Evolutionary conservation across 73 alveolate genomes (phyloP), one percentile per base, ranked within the genome.

Genomic region (Blepharisma japonicum): DNA sequence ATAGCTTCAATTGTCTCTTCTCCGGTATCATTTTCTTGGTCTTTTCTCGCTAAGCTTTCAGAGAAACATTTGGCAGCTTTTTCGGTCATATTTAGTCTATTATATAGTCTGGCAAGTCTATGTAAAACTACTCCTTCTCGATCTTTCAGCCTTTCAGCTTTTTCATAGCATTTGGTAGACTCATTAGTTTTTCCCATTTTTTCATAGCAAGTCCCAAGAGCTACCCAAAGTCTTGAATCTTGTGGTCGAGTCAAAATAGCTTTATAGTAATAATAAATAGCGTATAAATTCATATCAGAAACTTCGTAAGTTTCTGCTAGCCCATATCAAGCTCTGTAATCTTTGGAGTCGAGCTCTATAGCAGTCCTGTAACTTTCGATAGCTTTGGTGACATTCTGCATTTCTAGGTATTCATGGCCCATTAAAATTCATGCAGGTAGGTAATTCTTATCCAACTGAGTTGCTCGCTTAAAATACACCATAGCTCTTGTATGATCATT

Each of bases 391-490:
- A 96, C 93, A 74, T 91, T 93, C 77, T 96, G 95, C 98, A 96
- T 91, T 87, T 96, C 99, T 55, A 96, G 77, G 82, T 90, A 96
- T 82, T 96, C 99, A 81, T 96, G 99, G 38, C 99, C 99, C 99
- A 96, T 96, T 51, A 96, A 78, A 7, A 98, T 96, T 97, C 98
- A 96, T 27, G 98, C 99, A 7, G 96, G 89, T 42, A 94, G 83
- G 85, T 89, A 96, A 46, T 93, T 90, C 66, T 89, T 87, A 81
- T 94, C 99, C 68, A 94, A 79, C 81, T 89, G 91, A 38, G 95
- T 70, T 25, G 99, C 99, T 81, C 98, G 92, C 86, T 91, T 90
- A 88, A 96, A 96, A 77, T 93, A 96, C 6, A 89, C 80, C n/a
- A 94, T 94, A 38, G 99, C 99, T 80, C 94, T 92, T 6, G 96